phyloP scores from a whole-genome alignment of 208 protist genomes.

The Leishmania guyanensis region DNA sequence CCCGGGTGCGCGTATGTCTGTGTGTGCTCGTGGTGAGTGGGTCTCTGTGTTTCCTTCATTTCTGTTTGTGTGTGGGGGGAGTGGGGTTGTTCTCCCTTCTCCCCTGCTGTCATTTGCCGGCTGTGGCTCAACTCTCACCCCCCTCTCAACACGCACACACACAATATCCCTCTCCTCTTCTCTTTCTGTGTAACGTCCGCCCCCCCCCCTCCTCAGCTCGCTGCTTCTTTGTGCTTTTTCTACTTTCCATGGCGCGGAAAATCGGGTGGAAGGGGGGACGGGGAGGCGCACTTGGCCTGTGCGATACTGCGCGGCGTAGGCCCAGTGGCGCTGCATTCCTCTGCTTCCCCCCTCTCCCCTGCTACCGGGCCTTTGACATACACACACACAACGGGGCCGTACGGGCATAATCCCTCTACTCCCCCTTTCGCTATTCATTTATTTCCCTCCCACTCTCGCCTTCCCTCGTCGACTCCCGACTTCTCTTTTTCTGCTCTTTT shows the following conservation, averaged over 20 bases:
- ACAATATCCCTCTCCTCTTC: not conserved
- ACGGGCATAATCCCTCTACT: not conserved
- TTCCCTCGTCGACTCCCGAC: not conserved
- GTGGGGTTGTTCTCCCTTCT: not conserved
- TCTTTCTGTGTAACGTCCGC: not conserved
- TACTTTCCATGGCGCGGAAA: not conserved
- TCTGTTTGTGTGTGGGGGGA: slow-evolving; percentile 3
- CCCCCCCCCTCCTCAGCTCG: not conserved
- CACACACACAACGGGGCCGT: not conserved
- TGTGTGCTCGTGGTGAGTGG: not conserved
- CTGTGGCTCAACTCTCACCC: not conserved
- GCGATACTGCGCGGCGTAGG: not conserved
- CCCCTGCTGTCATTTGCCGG: no score
- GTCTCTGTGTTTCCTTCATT: not conserved
- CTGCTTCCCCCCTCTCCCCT: not conserved
- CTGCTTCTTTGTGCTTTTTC: not conserved
- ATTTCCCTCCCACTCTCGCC: not conserved
- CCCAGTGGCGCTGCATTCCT: slow-evolving; percentile 2
- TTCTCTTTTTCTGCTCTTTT: no score
- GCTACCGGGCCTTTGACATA: not conserved
- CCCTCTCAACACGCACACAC: not conserved
- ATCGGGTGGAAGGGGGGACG: not conserved
- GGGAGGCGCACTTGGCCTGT: not conserved
- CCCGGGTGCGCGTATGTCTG: not conserved
- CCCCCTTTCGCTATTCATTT: not conserved